Evolutionary conservation across 2,329 filamentous ascomycete species (phyloP).

Genomic region (Penicillium sp.): DNA sequence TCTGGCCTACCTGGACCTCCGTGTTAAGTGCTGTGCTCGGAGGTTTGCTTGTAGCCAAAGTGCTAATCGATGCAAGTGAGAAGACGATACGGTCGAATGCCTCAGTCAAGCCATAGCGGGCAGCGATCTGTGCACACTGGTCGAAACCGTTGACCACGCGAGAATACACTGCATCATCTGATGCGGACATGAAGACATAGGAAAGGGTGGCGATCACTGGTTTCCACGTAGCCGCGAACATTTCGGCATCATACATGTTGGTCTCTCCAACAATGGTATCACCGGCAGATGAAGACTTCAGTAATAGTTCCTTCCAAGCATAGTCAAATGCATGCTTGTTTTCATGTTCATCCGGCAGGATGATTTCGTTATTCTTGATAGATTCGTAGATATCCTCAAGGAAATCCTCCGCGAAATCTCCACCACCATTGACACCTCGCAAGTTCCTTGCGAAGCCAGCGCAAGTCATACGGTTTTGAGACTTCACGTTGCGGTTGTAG

Average conservation of each 20-base stretch:
- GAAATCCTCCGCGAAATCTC: slow-evolving; percentile 81
- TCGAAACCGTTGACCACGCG: slow-evolving; percentile 93
- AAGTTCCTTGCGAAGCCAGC: slow-evolving; percentile 83
- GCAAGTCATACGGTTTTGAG: slow-evolving; percentile 76
- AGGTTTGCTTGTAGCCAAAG: slow-evolving; percentile 69
- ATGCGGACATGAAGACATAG: slow-evolving; percentile 98
- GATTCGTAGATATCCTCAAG: slow-evolving; percentile 84
- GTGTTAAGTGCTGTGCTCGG: slow-evolving; percentile 89
- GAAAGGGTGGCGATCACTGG: slow-evolving; percentile 92
- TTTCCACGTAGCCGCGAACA: slow-evolving; percentile 95
- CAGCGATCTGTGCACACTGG: slow-evolving; percentile 90
- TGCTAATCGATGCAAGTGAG: slow-evolving; percentile 86
- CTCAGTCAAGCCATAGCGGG: slow-evolving; percentile 76
- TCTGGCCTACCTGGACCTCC: slow-evolving; percentile 87
- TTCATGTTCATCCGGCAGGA: slow-evolving; percentile 93
- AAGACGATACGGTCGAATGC: slow-evolving; percentile 91
- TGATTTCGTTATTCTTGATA: slow-evolving; percentile 91
- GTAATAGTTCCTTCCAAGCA: slow-evolving; percentile 89
- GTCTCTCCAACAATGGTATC: slow-evolving; percentile 78
- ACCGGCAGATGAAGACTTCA: slow-evolving; percentile 76
- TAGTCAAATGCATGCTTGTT: slow-evolving; percentile 96
- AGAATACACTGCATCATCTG: slow-evolving; percentile 91
- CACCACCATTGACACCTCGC: slow-evolving; percentile 80
- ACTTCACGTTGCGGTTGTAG: slow-evolving; percentile 82
- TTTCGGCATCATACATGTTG: slow-evolving; percentile 93